phyloP scores from a whole-genome alignment of 106 monocot genomes.

The Dendrobium catenatum region DNA sequence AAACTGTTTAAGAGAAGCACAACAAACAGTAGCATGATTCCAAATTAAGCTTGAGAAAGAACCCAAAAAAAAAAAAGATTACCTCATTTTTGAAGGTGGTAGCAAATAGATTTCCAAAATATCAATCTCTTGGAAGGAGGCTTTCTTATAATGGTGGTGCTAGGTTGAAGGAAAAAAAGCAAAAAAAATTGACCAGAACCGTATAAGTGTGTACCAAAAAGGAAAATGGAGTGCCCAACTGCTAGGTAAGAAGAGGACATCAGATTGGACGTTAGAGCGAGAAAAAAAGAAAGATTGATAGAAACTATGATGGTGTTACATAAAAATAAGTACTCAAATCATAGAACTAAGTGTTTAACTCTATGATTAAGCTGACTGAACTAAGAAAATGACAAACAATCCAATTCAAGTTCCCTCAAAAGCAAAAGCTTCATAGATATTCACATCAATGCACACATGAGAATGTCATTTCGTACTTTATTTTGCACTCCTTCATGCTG shows the following conservation, averaged over 20 bases:
- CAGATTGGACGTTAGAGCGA: no score
- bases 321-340: neutral
- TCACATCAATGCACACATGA: neutral
- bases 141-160: neutral
- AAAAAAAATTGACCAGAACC: neutral
- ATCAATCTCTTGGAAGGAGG: neutral
- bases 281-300: no score
- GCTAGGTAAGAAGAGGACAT: neutral
- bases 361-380: neutral
- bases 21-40: neutral
- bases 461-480: neutral
- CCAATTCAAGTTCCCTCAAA: neutral
- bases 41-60: neutral
- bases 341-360: neutral
- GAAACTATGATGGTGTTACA: no score
- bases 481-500: neutral
- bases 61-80: neutral
- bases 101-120: neutral
- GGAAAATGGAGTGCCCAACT: neutral
- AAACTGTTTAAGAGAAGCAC: neutral
- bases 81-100: neutral
- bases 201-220: neutral
- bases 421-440: neutral
- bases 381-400: neutral
- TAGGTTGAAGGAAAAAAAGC: neutral